Evolutionary conservation across 2,329 filamentous ascomycete species (phyloP).

Genomic region (Paraphaeosphaeria minitans): DNA sequence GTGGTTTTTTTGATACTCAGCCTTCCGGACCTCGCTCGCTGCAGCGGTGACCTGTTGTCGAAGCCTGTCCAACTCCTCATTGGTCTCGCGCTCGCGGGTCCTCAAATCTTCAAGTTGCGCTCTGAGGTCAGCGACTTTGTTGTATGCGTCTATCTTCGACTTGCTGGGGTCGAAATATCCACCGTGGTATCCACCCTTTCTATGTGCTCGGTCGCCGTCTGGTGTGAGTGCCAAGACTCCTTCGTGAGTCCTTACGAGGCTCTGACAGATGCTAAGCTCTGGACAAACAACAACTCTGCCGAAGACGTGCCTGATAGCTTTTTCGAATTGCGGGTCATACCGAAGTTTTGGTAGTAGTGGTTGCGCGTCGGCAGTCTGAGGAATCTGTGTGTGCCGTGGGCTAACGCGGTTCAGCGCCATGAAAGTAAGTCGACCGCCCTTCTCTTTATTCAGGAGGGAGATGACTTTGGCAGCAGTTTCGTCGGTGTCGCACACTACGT

Average conservation of each 20-base stretch:
- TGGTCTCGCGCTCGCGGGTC: conserved; percentile 68
- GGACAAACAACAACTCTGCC: conserved; percentile 94
- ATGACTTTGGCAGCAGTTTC: conserved; percentile 83
- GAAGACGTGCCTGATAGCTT: conserved; percentile 92
- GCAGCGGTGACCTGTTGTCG: conserved; percentile 89
- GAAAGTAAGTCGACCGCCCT: conserved; percentile 87
- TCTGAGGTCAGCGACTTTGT: conserved; percentile 74
- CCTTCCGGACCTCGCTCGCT: conserved; percentile 81
- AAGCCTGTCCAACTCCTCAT: conserved; percentile 72
- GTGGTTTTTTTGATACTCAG: conserved; percentile 77
- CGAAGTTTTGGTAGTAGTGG: conserved; percentile 84
- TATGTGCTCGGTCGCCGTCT: conserved; percentile 93
- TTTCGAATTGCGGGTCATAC: conserved; percentile 77
- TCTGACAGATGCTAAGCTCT: conserved; percentile 81
- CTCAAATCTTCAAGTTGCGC: conserved; percentile 73
- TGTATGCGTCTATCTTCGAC: conserved; percentile 85
- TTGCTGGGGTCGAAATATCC: conserved; percentile 87
- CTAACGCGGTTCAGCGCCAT: conserved; percentile 87
- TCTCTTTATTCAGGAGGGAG: conserved; percentile 77
- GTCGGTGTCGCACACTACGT: conserved; percentile 93
- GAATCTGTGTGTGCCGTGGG: conserved; percentile 73
- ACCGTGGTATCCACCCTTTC: conserved; percentile 92
- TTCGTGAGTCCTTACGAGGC: conserved; percentile 90
- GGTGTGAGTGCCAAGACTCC: conserved; percentile 86
- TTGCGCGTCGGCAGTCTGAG: conserved; percentile 83